Percentiles rank a stretch among this genome's conserved stretches.
Conservation (phyloP, 2,329 filamentous ascomycete species). For the Neonectria coccinea region DNA sequence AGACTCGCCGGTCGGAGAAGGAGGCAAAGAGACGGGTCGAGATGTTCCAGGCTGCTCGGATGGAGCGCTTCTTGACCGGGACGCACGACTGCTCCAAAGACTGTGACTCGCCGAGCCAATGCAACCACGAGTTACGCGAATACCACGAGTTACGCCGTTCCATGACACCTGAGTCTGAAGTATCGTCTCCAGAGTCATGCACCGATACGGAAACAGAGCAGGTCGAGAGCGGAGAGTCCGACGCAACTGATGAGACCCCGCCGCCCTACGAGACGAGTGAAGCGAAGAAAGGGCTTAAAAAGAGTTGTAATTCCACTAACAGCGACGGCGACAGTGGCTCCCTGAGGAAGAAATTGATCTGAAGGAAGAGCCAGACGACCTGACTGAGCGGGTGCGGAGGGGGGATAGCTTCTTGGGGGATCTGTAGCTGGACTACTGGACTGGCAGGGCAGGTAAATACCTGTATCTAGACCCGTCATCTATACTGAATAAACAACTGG, state of each 20-base stretch:
- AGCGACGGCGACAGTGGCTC: constrained; percentile 3
- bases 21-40: neutral
- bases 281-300: constrained; percentile 18
- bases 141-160: constrained; percentile 16
- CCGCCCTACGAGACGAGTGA: constrained; percentile 18
- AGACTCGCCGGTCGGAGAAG: constrained; percentile 9
- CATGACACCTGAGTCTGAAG: neutral
- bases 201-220: constrained; percentile 8
- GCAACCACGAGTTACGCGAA: constrained; percentile 24
- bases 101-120: constrained; percentile 43
- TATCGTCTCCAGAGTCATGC: neutral
- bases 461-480: constrained; percentile 4
- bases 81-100: constrained; percentile 38
- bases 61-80: constrained; percentile 15
- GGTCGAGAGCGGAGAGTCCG: constrained; percentile 8
- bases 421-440: constrained; percentile 4
- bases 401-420: constrained; percentile 7
- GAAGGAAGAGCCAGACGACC: neutral
- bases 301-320: constrained; percentile 1
- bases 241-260: neutral
- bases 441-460: neutral
- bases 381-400: neutral
- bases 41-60: constrained; percentile 4
- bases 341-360: neutral
- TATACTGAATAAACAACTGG: constrained; percentile 7